Base-by-base conservation (phyloP, 2,329 filamentous ascomycete species). In the Lachnellula cervina region DNA sequence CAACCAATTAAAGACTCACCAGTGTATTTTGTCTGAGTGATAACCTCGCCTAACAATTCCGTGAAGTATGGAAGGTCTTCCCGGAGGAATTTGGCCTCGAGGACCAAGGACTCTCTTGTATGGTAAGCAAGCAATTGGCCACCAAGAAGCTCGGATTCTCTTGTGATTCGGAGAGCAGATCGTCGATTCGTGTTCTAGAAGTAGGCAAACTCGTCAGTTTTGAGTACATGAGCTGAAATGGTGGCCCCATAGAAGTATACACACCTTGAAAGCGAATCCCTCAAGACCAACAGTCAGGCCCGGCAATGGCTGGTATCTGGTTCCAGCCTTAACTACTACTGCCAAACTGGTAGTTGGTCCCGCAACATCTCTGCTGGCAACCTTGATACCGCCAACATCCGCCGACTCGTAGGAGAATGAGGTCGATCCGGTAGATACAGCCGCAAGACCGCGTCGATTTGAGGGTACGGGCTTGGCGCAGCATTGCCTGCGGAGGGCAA, bases 41-140 rank as follows among this genome's bases (percentile, higher is more conserved):
- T 81, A 68, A 97, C 89, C 80, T 99, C 95, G 70, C 88, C 90
- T 66, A 99, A 83, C 64, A 99, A 82, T 80, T 99, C 94, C 69
- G 91, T 84, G 74, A 96, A 99, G 83, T 97, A 99, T 66, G 94
- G 94, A 65, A 99, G 85, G 73, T 99, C 92, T 72, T 94, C 86
- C 72, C 90, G 86, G 65, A 99, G 84, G 82, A 99, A 99, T 79
- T 88, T 96, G 72, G 94, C 90, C 75, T 93, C 87, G 69, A 99
- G 78, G 58, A 99, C 85, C 62, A 99, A 78, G 71, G 91, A 91
- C 80, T 99, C 94, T 71, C 93, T 88, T 68, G 90, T 92, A 78
- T 97, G 91, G 75, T 89, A 90, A 64, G 93, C 81, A 67, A 79
- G 82, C 77, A 97, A 85, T 83, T 93, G 86, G 69, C 90, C 90